phyloP scores from a whole-genome alignment of 2,329 filamentous ascomycete species.

The Hypoxylon sp. region DNA sequence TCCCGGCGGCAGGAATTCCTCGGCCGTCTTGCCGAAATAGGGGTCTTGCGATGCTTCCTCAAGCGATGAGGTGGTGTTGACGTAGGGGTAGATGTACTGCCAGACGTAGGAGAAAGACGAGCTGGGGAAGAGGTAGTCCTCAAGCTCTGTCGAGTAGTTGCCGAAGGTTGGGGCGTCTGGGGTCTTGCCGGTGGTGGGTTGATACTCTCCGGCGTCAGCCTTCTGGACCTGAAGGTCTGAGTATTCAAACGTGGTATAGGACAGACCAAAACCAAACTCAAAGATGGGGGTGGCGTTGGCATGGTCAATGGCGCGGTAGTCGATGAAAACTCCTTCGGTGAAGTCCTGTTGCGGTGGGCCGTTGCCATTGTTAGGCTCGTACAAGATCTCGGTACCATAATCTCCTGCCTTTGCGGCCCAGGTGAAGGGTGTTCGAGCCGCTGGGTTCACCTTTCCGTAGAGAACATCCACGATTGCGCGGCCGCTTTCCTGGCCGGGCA shows the following conservation, averaged over 20 bases:
- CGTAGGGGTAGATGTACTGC: constrained; percentile 74
- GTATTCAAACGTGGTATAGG: constrained; percentile 82
- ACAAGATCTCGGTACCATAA: constrained; percentile 74
- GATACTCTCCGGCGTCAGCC: constrained; percentile 60
- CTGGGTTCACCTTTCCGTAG: constrained; percentile 81
- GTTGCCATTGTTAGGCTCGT: constrained; percentile 73
- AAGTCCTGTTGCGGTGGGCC: constrained; percentile 77
- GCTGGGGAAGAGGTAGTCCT: constrained; percentile 74
- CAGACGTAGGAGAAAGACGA: constrained; percentile 59
- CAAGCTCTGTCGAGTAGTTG: constrained; percentile 67
- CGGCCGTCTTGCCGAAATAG: constrained; percentile 66
- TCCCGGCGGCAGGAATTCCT: constrained; percentile 67
- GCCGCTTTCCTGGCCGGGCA: constrained; percentile 85
- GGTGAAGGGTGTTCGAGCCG: constrained; percentile 81
- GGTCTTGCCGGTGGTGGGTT: constrained; percentile 68
- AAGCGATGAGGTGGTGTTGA: constrained; percentile 68
- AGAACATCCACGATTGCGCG: constrained; percentile 83
- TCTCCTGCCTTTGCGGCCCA: constrained; percentile 73
- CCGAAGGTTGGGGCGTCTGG: constrained; percentile 70
- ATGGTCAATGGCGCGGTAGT: constrained; percentile 80
- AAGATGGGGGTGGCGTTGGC: constrained; percentile 73
- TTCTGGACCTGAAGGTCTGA: constrained; percentile 69
- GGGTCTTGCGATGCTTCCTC: constrained; percentile 64
- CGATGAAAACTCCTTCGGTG: constrained; percentile 81
- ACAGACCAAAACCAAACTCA: constrained; percentile 83